Percentiles rank a stretch among this genome's conserved stretches.
Conservation (phyloP, 2,329 filamentous ascomycete species). For the Talaromyces sp. region DNA sequence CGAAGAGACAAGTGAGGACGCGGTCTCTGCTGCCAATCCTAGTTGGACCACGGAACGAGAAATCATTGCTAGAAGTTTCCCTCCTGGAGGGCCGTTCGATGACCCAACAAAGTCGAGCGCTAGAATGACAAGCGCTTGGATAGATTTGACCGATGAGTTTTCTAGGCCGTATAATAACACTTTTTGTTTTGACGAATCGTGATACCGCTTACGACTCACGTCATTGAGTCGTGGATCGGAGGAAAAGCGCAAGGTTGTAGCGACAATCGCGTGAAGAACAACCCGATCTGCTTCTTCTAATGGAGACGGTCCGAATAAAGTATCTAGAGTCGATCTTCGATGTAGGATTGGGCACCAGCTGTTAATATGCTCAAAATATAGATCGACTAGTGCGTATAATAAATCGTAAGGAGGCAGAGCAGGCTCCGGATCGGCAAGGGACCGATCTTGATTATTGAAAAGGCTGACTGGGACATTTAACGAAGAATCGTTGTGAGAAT, state of each 20-base stretch:
- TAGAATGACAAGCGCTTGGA: conserved; percentile 83
- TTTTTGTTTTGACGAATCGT: conserved; percentile 76
- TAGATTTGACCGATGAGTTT: conserved; percentile 80
- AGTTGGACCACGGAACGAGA: conserved; percentile 84
- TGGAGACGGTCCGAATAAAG: conserved; percentile 70
- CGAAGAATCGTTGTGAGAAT: conserved; percentile 45
- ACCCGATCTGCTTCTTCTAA: conserved; percentile 79
- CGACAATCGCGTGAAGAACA: conserved; percentile 81
- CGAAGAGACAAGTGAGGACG: conserved; percentile 72
- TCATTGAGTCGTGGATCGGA: conserved; percentile 70
- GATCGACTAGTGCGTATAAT: conserved; percentile 66
- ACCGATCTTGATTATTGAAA: conserved; percentile 44
- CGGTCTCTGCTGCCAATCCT: conserved; percentile 77
- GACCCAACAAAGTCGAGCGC: conserved; percentile 79
- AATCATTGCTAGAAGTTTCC: conserved; percentile 87
- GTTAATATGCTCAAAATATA: conserved; percentile 77
- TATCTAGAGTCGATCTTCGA: conserved; percentile 73
- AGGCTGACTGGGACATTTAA: conserved; percentile 58
- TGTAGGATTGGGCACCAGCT: conserved; percentile 90
- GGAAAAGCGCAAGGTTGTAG: conserved; percentile 80
- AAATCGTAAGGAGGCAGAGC: conserved; percentile 72
- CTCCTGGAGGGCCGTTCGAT: conserved; percentile 84
- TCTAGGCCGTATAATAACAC: conserved; percentile 85
- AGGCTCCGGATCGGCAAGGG: conserved; percentile 51
- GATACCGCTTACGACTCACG: conserved; percentile 68